Conservation (phyloP, 768 basidiomycete genomes). For the Tubosaeta sp. region DNA sequence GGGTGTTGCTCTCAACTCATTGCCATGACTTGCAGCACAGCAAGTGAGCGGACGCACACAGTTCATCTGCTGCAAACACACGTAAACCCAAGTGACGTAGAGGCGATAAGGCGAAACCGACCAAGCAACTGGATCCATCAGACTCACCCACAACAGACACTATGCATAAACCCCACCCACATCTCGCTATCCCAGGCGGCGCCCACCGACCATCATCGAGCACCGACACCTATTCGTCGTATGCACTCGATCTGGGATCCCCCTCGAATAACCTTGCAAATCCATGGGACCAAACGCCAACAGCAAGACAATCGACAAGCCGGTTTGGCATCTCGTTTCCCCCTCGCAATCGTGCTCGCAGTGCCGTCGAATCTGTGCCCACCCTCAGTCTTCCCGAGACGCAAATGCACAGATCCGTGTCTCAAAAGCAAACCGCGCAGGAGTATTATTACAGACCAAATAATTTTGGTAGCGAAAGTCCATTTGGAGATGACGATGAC, state of each 20-base stretch:
- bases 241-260: conserved; percentile 28
- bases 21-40: background rate
- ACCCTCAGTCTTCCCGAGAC: conserved; percentile 49
- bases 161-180: conserved; percentile 33
- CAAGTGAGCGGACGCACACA: background rate
- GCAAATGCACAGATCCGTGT: conserved; percentile 45
- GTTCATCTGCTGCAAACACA: conserved; percentile 8
- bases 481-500: conserved; percentile 11
- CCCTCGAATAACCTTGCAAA: conserved; percentile 22
- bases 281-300: conserved; percentile 35
- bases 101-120: conserved; percentile 16
- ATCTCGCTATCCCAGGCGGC: conserved; percentile 37
- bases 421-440: conserved; percentile 30
- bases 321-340: conserved; percentile 20
- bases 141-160: background rate
- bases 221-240: conserved; percentile 27
- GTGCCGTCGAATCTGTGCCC: conserved; percentile 29
- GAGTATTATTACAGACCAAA: conserved; percentile 36
- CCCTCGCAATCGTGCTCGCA: conserved; percentile 36
- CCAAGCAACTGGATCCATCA: background rate
- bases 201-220: conserved; percentile 31
- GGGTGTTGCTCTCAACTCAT: background rate
- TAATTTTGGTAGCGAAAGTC: conserved; percentile 35
- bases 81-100: conserved; percentile 17
- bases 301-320: conserved; percentile 20